A percentile compares a stretch with the other conserved stretches of the same genome.
Conservation (phyloP, 192 early-diverging fungal genomes). For the Backusella tuberculispora region DNA sequence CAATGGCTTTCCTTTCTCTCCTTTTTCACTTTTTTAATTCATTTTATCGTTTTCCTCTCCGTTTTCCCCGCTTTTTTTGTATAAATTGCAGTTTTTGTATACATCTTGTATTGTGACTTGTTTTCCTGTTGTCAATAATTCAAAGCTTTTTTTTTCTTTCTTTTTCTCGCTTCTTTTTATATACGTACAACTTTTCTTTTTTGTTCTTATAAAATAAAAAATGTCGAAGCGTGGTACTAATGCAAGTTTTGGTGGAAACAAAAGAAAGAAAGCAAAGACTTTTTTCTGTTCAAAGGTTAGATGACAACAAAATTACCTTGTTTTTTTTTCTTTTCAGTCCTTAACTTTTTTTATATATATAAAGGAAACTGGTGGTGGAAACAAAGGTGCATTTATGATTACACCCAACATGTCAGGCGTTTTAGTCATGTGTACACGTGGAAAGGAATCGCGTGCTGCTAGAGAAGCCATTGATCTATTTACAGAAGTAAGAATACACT, state of each 20-base stretch:
- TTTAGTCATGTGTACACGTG: conserved; percentile 52
- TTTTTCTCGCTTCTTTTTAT: not conserved
- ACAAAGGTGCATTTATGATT: conserved; percentile 44
- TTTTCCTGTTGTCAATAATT: too few relatives aligned
- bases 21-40: too few relatives aligned
- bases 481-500: conserved; percentile 43
- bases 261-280: conserved; percentile 31
- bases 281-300: conserved; percentile 34
- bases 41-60: too few relatives aligned
- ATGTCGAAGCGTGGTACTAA: conserved; percentile 42
- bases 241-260: conserved; percentile 20
- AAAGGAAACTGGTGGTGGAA: not conserved
- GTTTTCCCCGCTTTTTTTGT: too few relatives aligned
- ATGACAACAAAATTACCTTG: not conserved
- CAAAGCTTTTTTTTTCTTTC: too few relatives aligned
- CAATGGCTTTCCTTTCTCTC: too few relatives aligned
- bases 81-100: not conserved
- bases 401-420: conserved; percentile 53
- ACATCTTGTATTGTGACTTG: not conserved
- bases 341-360: not conserved
- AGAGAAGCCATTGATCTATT: conserved; percentile 55
- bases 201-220: conserved; percentile 43
- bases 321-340: not conserved
- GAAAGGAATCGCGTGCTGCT: conserved; percentile 46
- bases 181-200: not conserved